Conservation (phyloP, 148 eudicot genomes). For the Gaultheria prostrata region DNA sequence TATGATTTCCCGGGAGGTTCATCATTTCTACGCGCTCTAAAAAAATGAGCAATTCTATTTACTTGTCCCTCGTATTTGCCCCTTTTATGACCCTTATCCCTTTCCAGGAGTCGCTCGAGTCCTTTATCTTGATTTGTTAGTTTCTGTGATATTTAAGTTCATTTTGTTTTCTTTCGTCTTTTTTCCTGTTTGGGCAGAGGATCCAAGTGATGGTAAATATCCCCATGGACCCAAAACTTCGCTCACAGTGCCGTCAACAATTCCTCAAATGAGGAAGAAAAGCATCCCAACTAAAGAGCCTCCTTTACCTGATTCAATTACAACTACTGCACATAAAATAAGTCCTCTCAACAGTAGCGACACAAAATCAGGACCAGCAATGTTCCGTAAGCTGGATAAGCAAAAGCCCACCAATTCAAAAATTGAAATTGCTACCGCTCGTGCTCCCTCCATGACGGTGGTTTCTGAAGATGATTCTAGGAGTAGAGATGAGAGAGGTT, state of each 20-base stretch:
- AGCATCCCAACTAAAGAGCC: constrained; percentile 28
- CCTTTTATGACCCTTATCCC: neutral
- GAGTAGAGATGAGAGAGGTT: constrained; percentile 22
- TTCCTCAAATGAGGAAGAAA: constrained; percentile 44
- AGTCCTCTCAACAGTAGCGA: constrained; percentile 34
- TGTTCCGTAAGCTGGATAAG: constrained; percentile 56
- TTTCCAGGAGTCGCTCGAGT: neutral
- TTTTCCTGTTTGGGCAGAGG: constrained; percentile 39
- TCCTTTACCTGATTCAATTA: constrained; percentile 41
- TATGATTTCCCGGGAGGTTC: no score
- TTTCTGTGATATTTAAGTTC: neutral
- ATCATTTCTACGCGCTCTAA: no score
- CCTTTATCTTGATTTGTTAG: neutral
- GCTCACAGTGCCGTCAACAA: constrained; percentile 30
- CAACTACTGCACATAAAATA: constrained; percentile 52
- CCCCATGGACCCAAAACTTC: constrained; percentile 42
- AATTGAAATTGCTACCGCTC: constrained; percentile 30
- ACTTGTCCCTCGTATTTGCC: neutral
- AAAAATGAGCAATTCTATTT: no score
- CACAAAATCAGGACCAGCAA: constrained; percentile 49
- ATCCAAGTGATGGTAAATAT: constrained; percentile 55
- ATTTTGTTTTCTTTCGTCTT: neutral
- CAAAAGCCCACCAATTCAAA: constrained; percentile 47
- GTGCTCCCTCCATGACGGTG: constrained; percentile 30
- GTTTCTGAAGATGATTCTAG: constrained; percentile 26